Evolutionary conservation across 1,139 yeast genomes (phyloP).

Genomic region (Taiozyma sp.): DNA sequence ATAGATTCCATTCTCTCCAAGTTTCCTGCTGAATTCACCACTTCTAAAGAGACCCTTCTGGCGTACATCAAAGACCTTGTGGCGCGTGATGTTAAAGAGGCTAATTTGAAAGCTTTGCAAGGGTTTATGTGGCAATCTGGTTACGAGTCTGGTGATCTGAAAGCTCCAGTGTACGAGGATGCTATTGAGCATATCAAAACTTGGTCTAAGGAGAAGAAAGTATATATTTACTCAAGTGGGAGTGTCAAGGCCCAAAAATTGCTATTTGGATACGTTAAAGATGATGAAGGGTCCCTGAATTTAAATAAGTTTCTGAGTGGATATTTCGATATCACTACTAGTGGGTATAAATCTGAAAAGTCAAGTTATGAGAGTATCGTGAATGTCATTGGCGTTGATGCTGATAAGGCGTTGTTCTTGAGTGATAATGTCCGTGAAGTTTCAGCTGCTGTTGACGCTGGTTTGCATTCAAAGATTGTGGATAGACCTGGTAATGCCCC

Average conservation of each 20-base stretch:
- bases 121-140: conserved; percentile 83
- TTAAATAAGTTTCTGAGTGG: conserved; percentile 51
- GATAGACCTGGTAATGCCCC: conserved; percentile 74
- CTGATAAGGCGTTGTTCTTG: conserved; percentile 49
- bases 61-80: conserved; percentile 54
- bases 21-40: conserved; percentile 28
- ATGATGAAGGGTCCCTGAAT: conserved; percentile 32
- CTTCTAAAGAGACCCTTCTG: conserved; percentile 28
- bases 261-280: conserved; percentile 58
- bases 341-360: conserved; percentile 63
- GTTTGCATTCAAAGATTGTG: conserved; percentile 54
- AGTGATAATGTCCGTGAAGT: conserved; percentile 72
- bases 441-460: conserved; percentile 66
- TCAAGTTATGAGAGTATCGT: conserved; percentile 57
- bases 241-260: conserved; percentile 81
- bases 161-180: conserved; percentile 74
- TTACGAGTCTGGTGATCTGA: conserved; percentile 64
- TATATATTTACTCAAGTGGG: conserved; percentile 89
- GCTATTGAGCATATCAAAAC: conserved; percentile 52
- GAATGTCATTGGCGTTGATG: conserved; percentile 33
- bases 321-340: conserved; percentile 80
- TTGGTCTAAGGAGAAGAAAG: conserved; percentile 28
- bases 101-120: conserved; percentile 71
- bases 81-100: conserved; percentile 65
- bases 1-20: conserved; percentile 9